Evolutionary conservation across 2,329 filamentous ascomycete species (phyloP).

Genomic region (Fusarium sp.): DNA sequence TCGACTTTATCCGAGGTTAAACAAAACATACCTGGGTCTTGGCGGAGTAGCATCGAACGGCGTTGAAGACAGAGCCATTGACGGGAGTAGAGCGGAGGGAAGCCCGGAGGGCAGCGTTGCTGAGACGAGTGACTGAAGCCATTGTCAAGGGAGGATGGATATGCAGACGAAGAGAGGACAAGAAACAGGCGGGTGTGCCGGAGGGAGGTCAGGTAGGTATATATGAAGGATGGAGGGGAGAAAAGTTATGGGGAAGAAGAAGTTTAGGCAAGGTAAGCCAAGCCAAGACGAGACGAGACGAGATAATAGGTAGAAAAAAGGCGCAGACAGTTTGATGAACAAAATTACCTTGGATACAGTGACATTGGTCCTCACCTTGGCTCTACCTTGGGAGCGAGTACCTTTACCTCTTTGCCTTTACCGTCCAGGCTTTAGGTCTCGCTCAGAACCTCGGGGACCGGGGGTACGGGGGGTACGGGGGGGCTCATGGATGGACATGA

Average conservation of each 20-base stretch:
- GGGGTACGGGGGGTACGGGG: conserved; percentile 21
- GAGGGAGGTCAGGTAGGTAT: conserved; percentile 50
- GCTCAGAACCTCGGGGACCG: conserved; percentile 38
- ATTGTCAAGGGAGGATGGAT: conserved; percentile 63
- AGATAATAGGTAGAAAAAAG: conserved; percentile 37
- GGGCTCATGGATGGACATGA: conserved; percentile 19
- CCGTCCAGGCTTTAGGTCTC: conserved; percentile 9
- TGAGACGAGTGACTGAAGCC: conserved; percentile 85
- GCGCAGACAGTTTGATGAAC: conserved; percentile 28
- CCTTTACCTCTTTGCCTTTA: conserved; percentile 14
- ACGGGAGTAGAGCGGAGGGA: conserved; percentile 75
- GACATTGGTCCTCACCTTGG: conserved; percentile 30
- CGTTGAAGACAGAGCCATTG: conserved; percentile 80
- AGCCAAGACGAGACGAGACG: conserved; percentile 1
- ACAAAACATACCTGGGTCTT: conserved; percentile 84
- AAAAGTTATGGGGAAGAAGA: conserved; percentile 49
- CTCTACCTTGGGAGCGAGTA: conserved; percentile 30
- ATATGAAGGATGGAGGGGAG: conserved; percentile 48
- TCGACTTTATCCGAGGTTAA: conserved; percentile 21
- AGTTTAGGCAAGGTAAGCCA: conserved; percentile 45
- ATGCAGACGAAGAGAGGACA: conserved; percentile 46
- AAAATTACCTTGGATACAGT: conserved; percentile 27
- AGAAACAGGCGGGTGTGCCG: conserved; percentile 47
- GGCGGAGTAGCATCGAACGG: conserved; percentile 89
- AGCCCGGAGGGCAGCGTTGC: conserved; percentile 83